These are phyloP conservation scores for Colletotrichum camelliae DNA, from an alignment of 2,329 filamentous ascomycete genomes.

Conservation along the genomic window DNA sequence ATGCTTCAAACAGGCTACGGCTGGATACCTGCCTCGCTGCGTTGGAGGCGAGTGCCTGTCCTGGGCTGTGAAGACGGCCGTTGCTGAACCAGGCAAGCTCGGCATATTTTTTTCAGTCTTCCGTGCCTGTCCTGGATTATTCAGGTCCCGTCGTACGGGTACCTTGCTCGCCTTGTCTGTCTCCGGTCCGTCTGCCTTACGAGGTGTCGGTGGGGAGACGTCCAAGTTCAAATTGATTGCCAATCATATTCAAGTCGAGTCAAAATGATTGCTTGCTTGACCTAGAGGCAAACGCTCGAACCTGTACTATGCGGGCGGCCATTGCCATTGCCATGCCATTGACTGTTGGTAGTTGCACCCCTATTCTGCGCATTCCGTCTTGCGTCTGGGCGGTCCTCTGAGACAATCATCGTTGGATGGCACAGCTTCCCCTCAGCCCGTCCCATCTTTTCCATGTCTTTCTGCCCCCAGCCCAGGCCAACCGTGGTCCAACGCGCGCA, in stretches of 20 bases:
- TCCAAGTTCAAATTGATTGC: neutral
- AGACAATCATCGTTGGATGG: conserved; percentile 7
- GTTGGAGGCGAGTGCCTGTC: neutral
- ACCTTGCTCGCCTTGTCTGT: neutral
- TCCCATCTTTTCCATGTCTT: neutral
- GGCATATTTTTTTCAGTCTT: neutral
- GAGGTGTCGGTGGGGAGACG: neutral
- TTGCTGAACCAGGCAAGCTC: neutral
- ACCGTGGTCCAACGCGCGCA: neutral
- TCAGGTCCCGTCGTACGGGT: no score
- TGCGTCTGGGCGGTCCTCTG: conserved; percentile 2
- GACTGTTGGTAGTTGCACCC: neutral
- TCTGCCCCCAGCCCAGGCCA: neutral
- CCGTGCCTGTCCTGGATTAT: neutral
- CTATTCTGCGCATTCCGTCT: conserved; percentile 1
- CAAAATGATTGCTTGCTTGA: neutral
- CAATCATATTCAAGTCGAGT: neutral
- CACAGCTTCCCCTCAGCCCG: neutral
- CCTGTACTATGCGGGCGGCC: neutral
- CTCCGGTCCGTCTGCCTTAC: neutral
- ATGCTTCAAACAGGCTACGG: neutral
- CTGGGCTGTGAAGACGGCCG: neutral
- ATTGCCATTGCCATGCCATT: neutral
- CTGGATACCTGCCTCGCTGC: neutral
- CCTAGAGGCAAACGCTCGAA: conserved; percentile 1